Conservation (phyloP, 2,329 filamentous ascomycete genomes). For the Cladophialophora exuberans region DNA sequence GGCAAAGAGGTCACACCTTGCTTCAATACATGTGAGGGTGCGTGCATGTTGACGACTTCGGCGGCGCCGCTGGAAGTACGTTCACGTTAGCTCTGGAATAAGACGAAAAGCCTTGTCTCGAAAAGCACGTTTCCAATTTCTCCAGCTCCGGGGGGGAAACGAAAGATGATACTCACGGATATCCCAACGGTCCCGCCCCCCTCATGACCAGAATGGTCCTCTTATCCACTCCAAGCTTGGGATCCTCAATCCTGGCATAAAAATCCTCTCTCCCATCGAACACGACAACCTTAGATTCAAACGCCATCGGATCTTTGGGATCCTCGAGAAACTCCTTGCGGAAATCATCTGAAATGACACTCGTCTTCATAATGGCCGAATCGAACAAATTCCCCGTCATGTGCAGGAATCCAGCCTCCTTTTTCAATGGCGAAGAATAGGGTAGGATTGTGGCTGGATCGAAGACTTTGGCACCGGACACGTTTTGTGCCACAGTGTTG, state of each 20-base stretch:
- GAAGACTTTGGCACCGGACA: slow-evolving; percentile 47
- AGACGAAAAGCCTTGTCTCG: background rate
- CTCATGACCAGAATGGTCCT: slow-evolving; percentile 55
- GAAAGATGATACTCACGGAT: slow-evolving; percentile 38
- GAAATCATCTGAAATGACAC: slow-evolving; percentile 53
- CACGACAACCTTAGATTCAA: slow-evolving; percentile 52
- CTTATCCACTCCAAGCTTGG: slow-evolving; percentile 43
- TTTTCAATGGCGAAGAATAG: slow-evolving; percentile 51
- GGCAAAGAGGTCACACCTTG: slow-evolving; percentile 52
- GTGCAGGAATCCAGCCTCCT: slow-evolving; percentile 57
- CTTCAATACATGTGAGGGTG: slow-evolving; percentile 49
- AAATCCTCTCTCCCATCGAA: slow-evolving; percentile 59
- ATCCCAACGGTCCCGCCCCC: slow-evolving; percentile 54
- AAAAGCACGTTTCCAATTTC: too few relatives aligned
- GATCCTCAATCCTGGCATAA: slow-evolving; percentile 47
- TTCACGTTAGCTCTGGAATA: too few relatives aligned
- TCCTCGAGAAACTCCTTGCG: slow-evolving; percentile 50
- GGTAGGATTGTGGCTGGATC: slow-evolving; percentile 53
- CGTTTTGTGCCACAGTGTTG: slow-evolving; percentile 49
- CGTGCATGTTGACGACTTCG: slow-evolving; percentile 58
- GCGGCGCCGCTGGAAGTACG: slow-evolving; percentile 43
- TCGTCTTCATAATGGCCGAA: slow-evolving; percentile 59
- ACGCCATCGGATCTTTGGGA: slow-evolving; percentile 52
- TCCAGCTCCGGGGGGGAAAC: too few relatives aligned
- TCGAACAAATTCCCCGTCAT: slow-evolving; percentile 54